These are phyloP conservation scores for Curvularia sp. DNA, from an alignment of 2,329 filamentous ascomycete genomes.

Conservation along the genomic window DNA sequence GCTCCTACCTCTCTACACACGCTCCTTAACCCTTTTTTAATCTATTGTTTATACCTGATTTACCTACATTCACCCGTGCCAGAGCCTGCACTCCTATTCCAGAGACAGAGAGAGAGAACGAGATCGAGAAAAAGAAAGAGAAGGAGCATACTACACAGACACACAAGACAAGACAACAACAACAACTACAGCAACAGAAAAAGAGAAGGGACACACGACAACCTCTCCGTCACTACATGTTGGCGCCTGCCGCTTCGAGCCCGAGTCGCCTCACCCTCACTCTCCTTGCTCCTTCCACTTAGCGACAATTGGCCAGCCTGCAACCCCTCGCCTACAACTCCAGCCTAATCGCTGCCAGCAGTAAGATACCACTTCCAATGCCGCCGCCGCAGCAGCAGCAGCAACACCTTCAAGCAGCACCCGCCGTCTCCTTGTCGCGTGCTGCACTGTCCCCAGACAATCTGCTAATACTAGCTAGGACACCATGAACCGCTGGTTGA, in stretches of 20 bases:
- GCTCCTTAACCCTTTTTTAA: constrained; percentile 32
- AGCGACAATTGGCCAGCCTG: constrained; percentile 8
- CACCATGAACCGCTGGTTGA: constrained; percentile 79
- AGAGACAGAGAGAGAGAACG: background rate
- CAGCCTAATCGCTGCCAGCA: constrained; percentile 5
- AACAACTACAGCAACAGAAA: no score
- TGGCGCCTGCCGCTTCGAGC: constrained; percentile 28
- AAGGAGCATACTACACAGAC: background rate
- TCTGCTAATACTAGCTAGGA: constrained; percentile 33
- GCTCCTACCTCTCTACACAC: constrained; percentile 27
- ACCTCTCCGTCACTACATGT: constrained; percentile 34
- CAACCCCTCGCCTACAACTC: constrained; percentile 4
- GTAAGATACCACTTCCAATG: constrained; percentile 25
- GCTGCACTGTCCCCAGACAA: background rate
- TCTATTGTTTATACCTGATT: constrained; percentile 30
- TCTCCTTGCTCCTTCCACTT: constrained; percentile 5
- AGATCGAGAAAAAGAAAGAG: background rate
- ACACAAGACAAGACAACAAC: background rate
- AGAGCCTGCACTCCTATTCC: background rate
- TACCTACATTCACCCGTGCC: constrained; percentile 9
- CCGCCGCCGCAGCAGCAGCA: constrained; percentile 13
- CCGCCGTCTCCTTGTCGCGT: background rate
- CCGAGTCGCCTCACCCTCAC: constrained; percentile 14
- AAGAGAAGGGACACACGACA: background rate
- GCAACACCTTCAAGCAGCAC: background rate